Evolutionary conservation across 805 yeast genomes (phyloP), one percentile per base, ranked within the genome.

Genomic region (Cyberlindnera veronae): DNA sequence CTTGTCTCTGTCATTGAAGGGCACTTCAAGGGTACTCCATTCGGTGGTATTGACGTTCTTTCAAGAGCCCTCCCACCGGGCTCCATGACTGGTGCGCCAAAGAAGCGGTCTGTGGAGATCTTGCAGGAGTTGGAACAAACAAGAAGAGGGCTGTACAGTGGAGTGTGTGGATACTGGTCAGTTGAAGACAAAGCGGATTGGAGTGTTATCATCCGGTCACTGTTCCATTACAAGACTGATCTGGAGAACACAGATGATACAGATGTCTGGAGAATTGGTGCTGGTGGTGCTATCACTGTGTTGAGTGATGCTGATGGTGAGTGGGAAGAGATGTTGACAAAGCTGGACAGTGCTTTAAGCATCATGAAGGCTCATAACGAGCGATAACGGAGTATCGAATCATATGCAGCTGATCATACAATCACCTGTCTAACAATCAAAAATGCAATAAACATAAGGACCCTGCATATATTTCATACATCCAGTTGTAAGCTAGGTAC

Each of bases 71-170:
- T 95, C 26, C 99, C 99, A 3, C 96, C 99, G 0, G 99, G 99
- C 0, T 91, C 98, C 1, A 93, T 93, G 99, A 93, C 99, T 0
- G 99, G 99, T 3, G 99, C 99, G 0, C 99, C 99, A 3, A 93
- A 93, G 65, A 84, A 82, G 52, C 73, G 96, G 44, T 87, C 96
- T 0, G 95, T 93, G 6, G 93, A 91, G 60, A 60, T 95, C 5
- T 67, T 93, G 21, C 84, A 81, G 45, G 50, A 61, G 10, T 44
- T 64, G 11, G 64, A 69, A 18, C 60, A 55, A 17, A 36, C 48
- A 1, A 51, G 58, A 32, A 71, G 98, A 53, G 98, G 98, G 0
- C 62, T 91, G 1, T 93, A 93, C 58, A 85, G 96, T 42, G 99
- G 99, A 14, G 93, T 91, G 2, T 81, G 85, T 23, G 99, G 99